These are phyloP conservation scores for Amanita pseudoporphyria DNA, from an alignment of 768 basidiomycete genomes.

Conservation along the genomic window DNA sequence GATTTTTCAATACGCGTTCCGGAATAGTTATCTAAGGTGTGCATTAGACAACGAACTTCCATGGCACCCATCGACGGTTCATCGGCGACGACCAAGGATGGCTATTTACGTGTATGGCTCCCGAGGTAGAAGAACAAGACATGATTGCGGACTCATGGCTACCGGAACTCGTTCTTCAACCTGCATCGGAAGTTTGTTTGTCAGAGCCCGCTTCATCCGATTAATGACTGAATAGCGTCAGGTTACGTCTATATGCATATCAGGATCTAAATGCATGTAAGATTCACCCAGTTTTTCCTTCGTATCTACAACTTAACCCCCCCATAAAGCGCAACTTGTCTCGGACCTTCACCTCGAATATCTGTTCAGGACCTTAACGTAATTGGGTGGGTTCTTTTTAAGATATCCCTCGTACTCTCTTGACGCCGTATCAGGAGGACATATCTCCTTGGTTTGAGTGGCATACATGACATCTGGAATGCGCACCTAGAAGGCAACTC, in stretches of 20 bases:
- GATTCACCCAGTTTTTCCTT: constrained; percentile 14
- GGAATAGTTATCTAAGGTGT: not conserved
- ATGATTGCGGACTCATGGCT: constrained; percentile 22
- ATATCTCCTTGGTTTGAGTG: constrained; percentile 26
- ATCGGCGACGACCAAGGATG: constrained; percentile 47
- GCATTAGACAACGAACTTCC: constrained; percentile 1
- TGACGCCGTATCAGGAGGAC: constrained; percentile 19
- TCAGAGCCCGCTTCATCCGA: constrained; percentile 3
- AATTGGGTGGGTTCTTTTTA: constrained; percentile 25
- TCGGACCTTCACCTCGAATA: constrained; percentile 44
- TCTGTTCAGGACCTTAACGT: constrained; percentile 33
- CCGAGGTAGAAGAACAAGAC: constrained; percentile 9
- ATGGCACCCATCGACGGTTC: constrained; percentile 21
- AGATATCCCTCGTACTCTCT: not conserved
- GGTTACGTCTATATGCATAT: constrained; percentile 44
- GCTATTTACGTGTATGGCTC: constrained; percentile 28
- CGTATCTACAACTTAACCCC: constrained; percentile 1
- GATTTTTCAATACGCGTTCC: constrained; percentile 10
- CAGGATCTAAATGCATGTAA: constrained; percentile 40
- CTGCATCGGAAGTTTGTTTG: constrained; percentile 25
- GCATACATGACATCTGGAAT: constrained; percentile 46
- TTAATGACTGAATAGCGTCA: constrained; percentile 13
- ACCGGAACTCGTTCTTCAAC: constrained; percentile 32
- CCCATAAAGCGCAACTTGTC: constrained; percentile 40
- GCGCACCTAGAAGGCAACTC: constrained; percentile 38